Evolutionary conservation across 805 yeast species (phyloP).

Genomic region (Limtongia smithiae): DNA sequence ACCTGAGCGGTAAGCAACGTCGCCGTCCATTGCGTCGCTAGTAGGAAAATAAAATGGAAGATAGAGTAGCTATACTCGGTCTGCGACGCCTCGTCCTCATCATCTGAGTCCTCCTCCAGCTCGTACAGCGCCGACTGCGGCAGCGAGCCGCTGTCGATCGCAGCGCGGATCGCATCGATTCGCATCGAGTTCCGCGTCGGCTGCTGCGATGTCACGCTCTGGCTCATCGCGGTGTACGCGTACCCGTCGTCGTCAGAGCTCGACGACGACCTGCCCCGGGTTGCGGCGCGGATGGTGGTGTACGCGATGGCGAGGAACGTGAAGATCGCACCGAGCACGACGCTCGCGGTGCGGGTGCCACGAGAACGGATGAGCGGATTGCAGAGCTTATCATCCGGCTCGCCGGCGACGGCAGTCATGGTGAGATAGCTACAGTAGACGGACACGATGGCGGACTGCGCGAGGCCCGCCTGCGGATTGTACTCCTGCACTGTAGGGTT

Average conservation of each 20-base stretch:
- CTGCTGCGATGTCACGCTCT: slow-evolving; percentile 46
- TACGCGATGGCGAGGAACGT: slow-evolving; percentile 94
- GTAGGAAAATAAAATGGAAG: slow-evolving; percentile 85
- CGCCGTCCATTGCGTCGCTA: slow-evolving; percentile 97
- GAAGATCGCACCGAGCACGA: slow-evolving; percentile 85
- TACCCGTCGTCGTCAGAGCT: slow-evolving; percentile 35
- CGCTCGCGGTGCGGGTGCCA: slow-evolving; percentile 86
- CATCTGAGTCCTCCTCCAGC: slow-evolving; percentile 42
- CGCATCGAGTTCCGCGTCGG: slow-evolving; percentile 67
- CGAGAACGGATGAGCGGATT: slow-evolving; percentile 86
- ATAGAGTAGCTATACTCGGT: slow-evolving; percentile 73
- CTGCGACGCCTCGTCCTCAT: slow-evolving; percentile 55
- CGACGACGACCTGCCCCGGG: slow-evolving; percentile 42
- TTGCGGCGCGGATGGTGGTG: slow-evolving; percentile 96
- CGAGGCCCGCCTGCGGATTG: slow-evolving; percentile 93
- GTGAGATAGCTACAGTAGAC: slow-evolving; percentile 88
- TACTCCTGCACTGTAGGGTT: slow-evolving; percentile 82
- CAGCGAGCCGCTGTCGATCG: slow-evolving; percentile 92
- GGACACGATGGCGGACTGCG: slow-evolving; percentile 94
- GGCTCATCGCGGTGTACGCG: slow-evolving; percentile 19
- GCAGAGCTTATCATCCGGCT: slow-evolving; percentile 90
- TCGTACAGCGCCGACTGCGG: slow-evolving; percentile 90
- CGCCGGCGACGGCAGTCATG: slow-evolving; percentile 89
- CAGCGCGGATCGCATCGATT: slow-evolving; percentile 82
- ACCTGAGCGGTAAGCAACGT: slow-evolving; percentile 82